Conservation (phyloP, 2,329 filamentous ascomycete species). For the Drechslerella dactyloides region DNA sequence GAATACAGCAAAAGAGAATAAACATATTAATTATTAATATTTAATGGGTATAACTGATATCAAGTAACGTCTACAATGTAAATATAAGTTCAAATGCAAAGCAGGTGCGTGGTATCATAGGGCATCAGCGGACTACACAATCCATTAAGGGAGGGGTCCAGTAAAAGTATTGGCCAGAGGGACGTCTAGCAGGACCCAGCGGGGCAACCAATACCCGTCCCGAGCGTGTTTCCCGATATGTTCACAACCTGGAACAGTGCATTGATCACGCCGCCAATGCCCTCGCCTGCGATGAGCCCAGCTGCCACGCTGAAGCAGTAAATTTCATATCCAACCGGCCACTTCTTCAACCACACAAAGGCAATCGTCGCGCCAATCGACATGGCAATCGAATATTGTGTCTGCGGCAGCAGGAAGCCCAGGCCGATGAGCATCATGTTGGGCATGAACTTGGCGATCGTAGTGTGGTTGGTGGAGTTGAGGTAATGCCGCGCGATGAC, state of each 20-base stretch:
- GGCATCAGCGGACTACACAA: no score
- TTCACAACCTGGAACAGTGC: constrained; percentile 62
- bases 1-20: no score
- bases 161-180: no score
- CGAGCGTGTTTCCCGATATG: constrained; percentile 57
- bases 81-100: no score
- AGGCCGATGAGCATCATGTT: constrained; percentile 70
- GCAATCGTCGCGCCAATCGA: constrained; percentile 65
- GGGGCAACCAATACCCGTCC: constrained; percentile 60
- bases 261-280: constrained; percentile 69
- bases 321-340: constrained; percentile 64
- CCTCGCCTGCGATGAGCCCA: constrained; percentile 69
- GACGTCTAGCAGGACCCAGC: constrained; percentile 47
- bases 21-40: no score
- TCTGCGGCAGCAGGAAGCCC: constrained; percentile 66
- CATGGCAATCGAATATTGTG: constrained; percentile 67
- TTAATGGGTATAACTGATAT: no score
- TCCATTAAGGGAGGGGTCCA: no score
- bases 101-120: no score
- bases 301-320: constrained; percentile 68
- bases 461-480: constrained; percentile 63
- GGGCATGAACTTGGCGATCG: constrained; percentile 64
- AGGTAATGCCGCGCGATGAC: constrained; percentile 64
- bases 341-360: constrained; percentile 65
- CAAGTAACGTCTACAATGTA: no score